Base-by-base conservation (phyloP, 805 yeast species). In the Candida tibetensis region DNA sequence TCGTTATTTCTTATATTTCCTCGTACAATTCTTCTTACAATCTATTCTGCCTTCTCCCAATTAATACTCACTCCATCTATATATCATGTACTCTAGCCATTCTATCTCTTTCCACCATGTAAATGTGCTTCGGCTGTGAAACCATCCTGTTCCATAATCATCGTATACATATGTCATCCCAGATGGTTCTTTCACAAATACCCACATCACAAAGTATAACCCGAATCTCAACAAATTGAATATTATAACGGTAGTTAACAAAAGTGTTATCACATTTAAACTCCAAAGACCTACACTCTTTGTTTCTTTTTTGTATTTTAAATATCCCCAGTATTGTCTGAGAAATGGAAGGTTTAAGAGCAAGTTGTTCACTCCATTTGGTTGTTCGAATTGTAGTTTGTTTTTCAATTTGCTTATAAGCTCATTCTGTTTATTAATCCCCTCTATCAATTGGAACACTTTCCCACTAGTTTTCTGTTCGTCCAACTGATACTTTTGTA, bases 51-150 rank as follows among this genome's bases (percentile, higher is more conserved):
- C n/a, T n/a, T n/a, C n/a, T n/a, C n/a, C n/a, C n/a, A n/a, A n/a
- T n/a, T n/a, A n/a, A n/a, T n/a, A 35, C n/a, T 35, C 43, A 5
- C 22, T 28, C 10, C 32, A 10, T 3, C 32, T 41, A 38, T 58
- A 60, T 8, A 60, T 42, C 18, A 51, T 33, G 39, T 54, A 55
- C 40, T 62, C 68, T 10, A 63, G 23, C 60, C 62, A 58, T 34
- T 49, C 57, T 2, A 61, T 47, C 34, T 58, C 59, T 39, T 49
- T 53, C 67, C 67, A 61, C 64, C 64, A 59, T 7, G 31, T 51
- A 28, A 58, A 41, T 6, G 47, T 30, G 1, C 44, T 30, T 4
- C 34, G 36, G 18, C 16, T 38, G 28, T 30, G 29, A 17, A 35
- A 39, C 44, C 47, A 42, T 9, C 36, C 22, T 13, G 22, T 34